Base-by-base conservation (phyloP, 768 basidiomycete genomes). In the Lactarius hatsudake region DNA sequence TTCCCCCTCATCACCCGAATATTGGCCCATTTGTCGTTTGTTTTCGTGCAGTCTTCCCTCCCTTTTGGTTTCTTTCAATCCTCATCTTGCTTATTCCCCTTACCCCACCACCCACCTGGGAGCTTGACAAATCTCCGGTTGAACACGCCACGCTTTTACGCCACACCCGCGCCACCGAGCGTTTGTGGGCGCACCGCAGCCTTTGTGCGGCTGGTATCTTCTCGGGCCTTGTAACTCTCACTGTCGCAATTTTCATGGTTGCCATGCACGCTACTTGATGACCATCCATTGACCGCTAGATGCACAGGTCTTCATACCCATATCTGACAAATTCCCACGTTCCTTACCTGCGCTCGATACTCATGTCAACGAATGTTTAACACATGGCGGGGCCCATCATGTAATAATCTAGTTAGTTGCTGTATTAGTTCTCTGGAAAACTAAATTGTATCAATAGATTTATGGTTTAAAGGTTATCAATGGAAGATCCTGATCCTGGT, bases 51-150 rank as follows among this genome's bases (percentile, higher is more conserved):
- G 82, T 83, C 61, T 83, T 81, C 74, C 82, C 82, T n/a, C 79
- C 77, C 18, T 79, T 83, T 66, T 84, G 84, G 83, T 53, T 82
- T 26, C 71, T 80, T 7, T 81, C 82, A 20, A 72, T 76, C 9
- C 61, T 77, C 70, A 78, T 84, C 56, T 72, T 83, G 23, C 51
- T 77, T 55, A 79, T 75, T 7, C 81, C 82, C 1, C 76, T 83
- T n/a, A 69, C 69, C 42, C 77, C 75, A 5, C 81, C 82, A 2
- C 65, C 68, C 36, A 72, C 71, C 26, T 78, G 77, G 79, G 76
- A 77, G 64, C 64, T 74, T 34, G 69, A 75, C 13, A 83, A 82
- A 65, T 74, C 80, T 2, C 74, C 73, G 43, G 67, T 64, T 9
- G 82, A 81, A 64, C 76, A 76, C 42, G 63, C 73, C 55, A 71